Evolutionary conservation across 805 yeast species (phyloP).

Genomic region (Ogataea glucozyma): DNA sequence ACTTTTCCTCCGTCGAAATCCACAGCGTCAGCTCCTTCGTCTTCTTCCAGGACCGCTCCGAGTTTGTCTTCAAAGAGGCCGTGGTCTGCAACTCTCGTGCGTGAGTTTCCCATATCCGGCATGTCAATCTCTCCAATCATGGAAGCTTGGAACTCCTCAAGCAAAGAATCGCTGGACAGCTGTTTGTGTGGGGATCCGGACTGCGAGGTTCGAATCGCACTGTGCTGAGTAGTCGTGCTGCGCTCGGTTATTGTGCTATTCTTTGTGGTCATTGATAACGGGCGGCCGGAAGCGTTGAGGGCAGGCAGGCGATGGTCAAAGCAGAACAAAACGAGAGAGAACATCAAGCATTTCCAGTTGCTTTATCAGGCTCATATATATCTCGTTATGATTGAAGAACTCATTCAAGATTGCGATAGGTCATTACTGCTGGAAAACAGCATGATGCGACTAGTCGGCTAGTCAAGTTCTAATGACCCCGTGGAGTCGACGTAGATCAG

Average conservation of each 20-base stretch:
- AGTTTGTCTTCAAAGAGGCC: constrained; percentile 1
- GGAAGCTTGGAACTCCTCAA: constrained; percentile 14
- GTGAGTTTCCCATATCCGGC: constrained; percentile 7
- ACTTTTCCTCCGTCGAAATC: constrained; percentile 22
- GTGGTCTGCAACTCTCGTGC: background rate
- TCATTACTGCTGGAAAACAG: background rate
- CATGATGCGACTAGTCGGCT: too few species aligned
- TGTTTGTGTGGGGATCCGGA: constrained; percentile 11
- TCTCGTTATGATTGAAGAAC: background rate
- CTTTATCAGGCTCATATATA: background rate
- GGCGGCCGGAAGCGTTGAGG: too few species aligned
- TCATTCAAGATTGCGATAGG: background rate
- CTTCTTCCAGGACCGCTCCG: constrained; percentile 5
- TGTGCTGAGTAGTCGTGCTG: background rate
- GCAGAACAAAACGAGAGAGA: too few species aligned
- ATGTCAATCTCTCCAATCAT: constrained; percentile 21
- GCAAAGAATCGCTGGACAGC: constrained; percentile 22
- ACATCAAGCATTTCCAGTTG: too few species aligned
- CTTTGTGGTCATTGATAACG: background rate
- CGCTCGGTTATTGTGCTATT: background rate
- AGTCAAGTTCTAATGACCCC: too few species aligned
- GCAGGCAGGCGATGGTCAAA: too few species aligned
- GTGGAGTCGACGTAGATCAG: too few species aligned
- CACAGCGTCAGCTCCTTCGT: constrained; percentile 11
- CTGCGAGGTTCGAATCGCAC: constrained; percentile 9